Evolutionary conservation across 2,329 filamentous ascomycete genomes (phyloP), one percentile per base, ranked within the genome.

Genomic region (Aspergillus hiratsukae): DNA sequence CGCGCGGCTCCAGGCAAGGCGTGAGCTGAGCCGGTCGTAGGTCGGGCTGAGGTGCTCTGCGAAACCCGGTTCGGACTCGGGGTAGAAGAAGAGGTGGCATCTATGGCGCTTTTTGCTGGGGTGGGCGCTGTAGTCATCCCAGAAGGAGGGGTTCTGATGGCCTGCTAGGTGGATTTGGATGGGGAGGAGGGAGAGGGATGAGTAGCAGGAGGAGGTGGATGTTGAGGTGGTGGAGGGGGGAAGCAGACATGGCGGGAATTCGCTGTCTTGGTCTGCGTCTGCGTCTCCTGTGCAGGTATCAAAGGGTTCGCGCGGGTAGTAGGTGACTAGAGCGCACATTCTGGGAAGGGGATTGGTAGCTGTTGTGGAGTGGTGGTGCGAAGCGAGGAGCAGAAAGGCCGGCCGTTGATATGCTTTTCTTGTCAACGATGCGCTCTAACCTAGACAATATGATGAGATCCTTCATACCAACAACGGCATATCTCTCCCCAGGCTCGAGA

Each of bases 1-100:
- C 35, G 81, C 85, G 11, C 88, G 78, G 25, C 80, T 84, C 82
- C 86, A 90, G 0, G 87, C 86, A 21, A 90, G 66, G 9, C 81
- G 80, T 2, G 86, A 82, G 1, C 80, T 80, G 8, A 87, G 76
- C 3, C 78, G 75, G 59, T 89, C 81, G 62, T 84, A 88, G 60
- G 84, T 80, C 2, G 86, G 80, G 11, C 87, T 66, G 48, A 86
- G 81, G 21, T 80, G 78, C 70, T 90, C 87, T 0, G 87, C 87
- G 58, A 91, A 91, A 0, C 88, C 87, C 0, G 82, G 70, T 43
- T 81, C 73, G 0, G 72, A 81, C 52, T 78, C 78, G 2, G 80
- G 77, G 66, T 86, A 86, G 3, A 76, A 75, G 67, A 80, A 84
- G 11, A 78, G 53, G 50, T 71, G 62, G 46, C 69, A 72, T 10